These are phyloP conservation scores for Spathaspora arborariae DNA, from an alignment of 805 yeast species.

Conservation along the genomic window DNA sequence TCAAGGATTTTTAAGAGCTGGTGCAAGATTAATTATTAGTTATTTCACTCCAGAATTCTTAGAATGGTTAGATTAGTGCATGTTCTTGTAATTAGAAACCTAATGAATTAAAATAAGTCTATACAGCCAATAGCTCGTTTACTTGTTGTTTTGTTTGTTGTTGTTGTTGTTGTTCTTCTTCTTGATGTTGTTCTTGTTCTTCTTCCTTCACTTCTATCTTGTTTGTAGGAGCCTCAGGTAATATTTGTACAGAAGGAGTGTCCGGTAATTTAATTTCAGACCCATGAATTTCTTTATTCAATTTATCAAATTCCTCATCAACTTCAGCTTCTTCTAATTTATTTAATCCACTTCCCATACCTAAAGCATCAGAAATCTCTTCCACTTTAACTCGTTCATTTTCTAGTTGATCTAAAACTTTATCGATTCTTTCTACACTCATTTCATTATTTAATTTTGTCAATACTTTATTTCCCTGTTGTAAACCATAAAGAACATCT, in stretches of 20 bases:
- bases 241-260: slow-evolving; percentile 15
- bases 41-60: slow-evolving; percentile 95
- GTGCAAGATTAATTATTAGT: slow-evolving; percentile 86
- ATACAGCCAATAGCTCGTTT: slow-evolving; percentile 14
- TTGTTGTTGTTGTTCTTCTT: slow-evolving; percentile 11
- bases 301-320: slow-evolving; percentile 54
- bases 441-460: slow-evolving; percentile 75
- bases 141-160: background rate
- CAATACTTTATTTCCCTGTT: slow-evolving; percentile 76
- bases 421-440: slow-evolving; percentile 74
- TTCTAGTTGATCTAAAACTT: slow-evolving; percentile 75
- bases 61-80: slow-evolving; percentile 67
- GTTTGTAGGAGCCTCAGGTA: slow-evolving; percentile 28
- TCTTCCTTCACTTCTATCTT: slow-evolving; percentile 11
- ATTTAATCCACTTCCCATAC: slow-evolving; percentile 35
- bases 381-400: slow-evolving; percentile 80
- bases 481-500: slow-evolving; percentile 76
- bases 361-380: slow-evolving; percentile 58
- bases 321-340: slow-evolving; percentile 56
- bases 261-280: slow-evolving; percentile 12
- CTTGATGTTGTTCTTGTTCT: slow-evolving; percentile 13
- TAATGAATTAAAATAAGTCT: slow-evolving; percentile 1
- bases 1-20: slow-evolving; percentile 90
- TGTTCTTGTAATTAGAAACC: background rate
- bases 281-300: slow-evolving; percentile 45